Evolutionary conservation across 179 eudicot species (phyloP), one percentile per base, ranked within the genome.

Genomic region (Camellia oleifera): DNA sequence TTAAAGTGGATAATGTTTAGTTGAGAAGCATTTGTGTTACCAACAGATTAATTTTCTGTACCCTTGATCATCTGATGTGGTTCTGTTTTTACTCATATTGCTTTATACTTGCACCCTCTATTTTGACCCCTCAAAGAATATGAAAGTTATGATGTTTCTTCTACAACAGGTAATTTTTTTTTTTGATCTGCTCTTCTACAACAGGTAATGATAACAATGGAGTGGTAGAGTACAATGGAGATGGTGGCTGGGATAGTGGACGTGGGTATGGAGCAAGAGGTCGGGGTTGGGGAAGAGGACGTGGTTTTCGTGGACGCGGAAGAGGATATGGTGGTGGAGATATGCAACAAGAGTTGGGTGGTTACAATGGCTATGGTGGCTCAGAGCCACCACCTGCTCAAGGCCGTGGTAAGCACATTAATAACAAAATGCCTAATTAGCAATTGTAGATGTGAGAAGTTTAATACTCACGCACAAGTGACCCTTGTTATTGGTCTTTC

Each of bases 191-290:
- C 26, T 23, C 26, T 23, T 23, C 26, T 23, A 23, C 26, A 23
- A 23, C 40, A 67, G 82, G 82, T 20, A 7, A 26, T 67, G 58
- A 52, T 68, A 80, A 74, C 58, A 74, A 75, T 40, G 82, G 79
- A 20, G 68, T 56, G 57, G 62, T 57, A 18, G 82, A 74, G 32
- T 80, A 74, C 58, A 54, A 74, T 74, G 82, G 78, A 66, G 75
- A 80, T 10, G 80, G 60, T 68, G 80, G 74, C 23, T 69, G 73
- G 72, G 78, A 83, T 70, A 89, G 85, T 78, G 86, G 88, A 44
- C 84, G 87, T 69, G 83, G 86, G 56, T 83, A 83, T 64, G 91
- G 89, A 78, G 87, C 85, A 53, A 80, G 89, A 82, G 89, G 86
- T 53, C 81, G 87, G 81, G 91, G 88, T 50, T 79, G 83, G 65